phyloP scores from a whole-genome alignment of 768 basidiomycete genomes.

The Naematelia aurantialba region DNA sequence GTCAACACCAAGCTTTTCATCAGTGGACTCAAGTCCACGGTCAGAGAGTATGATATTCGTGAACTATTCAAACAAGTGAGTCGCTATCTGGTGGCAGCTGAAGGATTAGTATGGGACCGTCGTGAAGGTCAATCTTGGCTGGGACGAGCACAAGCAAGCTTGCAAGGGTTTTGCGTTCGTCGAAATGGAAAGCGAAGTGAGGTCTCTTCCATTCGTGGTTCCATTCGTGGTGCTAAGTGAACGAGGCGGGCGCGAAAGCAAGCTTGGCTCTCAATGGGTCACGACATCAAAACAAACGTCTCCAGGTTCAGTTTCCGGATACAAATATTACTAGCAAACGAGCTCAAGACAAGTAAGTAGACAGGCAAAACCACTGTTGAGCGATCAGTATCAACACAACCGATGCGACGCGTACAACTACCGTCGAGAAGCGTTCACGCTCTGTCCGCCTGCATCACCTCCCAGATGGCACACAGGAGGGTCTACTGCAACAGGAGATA shows the following conservation, averaged over 20 bases:
- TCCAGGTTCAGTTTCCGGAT: slow-evolving; percentile 49
- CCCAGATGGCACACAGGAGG: slow-evolving; percentile 77
- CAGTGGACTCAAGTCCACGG: slow-evolving; percentile 74
- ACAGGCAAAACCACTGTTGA: background rate
- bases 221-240: slow-evolving; percentile 1
- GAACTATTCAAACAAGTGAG: slow-evolving; percentile 60
- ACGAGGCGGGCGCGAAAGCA: slow-evolving; percentile 30
- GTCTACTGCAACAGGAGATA: slow-evolving; percentile 79
- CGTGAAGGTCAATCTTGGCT: slow-evolving; percentile 73
- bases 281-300: slow-evolving; percentile 17
- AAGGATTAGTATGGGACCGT: slow-evolving; percentile 68
- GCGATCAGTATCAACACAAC: background rate
- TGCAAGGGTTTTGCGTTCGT: slow-evolving; percentile 87
- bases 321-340: slow-evolving; percentile 48
- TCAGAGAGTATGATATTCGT: slow-evolving; percentile 70
- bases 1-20: slow-evolving; percentile 82
- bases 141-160: slow-evolving; percentile 61
- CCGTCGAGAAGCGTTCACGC: slow-evolving; percentile 56
- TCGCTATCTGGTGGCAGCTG: slow-evolving; percentile 6
- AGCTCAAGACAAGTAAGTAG: slow-evolving; percentile 13
- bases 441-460: slow-evolving; percentile 74
- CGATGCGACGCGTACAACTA: slow-evolving; percentile 54
- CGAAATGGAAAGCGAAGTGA: slow-evolving; percentile 79
- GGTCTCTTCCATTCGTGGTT: slow-evolving; percentile 18
- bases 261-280: slow-evolving; percentile 26